Base-by-base conservation (phyloP, 805 yeast genomes). In the Metschnikowia proteae region DNA sequence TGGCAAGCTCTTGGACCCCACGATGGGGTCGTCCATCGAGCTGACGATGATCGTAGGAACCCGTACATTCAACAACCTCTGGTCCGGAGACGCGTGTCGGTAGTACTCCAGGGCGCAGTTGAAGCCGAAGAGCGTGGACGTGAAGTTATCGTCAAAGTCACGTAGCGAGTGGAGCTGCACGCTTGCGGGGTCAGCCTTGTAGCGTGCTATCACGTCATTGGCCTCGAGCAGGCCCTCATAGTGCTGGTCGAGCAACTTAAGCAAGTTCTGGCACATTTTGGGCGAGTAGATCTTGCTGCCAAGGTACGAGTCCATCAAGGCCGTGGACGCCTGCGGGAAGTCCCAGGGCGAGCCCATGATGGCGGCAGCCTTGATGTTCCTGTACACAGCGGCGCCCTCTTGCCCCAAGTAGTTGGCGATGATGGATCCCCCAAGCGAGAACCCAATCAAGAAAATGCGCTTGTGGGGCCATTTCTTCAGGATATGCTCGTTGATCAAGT, bases 291-390 rank as follows among this genome's bases (percentile, higher is more conserved):
- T 57, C 40, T 59, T 54, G 52, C 61, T 60, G n/a, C 78, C 78
- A 29, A 73, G 48, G 5, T 61, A 61, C 9, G 73, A 71, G 48
- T 72, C 76, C 31, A 63, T 56, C 26, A 64, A 48, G 38, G 75
- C 78, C 39, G 68, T 60, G n/a, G 75, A 70, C 6, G 85, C 74
- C 50, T 76, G 81, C 11, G 76, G 64, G 60, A 86, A 71, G 63
- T 86, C 88, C 91, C 91, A 86, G 7, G 92, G 92, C 23, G 82
- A 70, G 11, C 85, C 83, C 57, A 86, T 65, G 7, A 81, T 65
- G 10, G 79, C 73, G 3, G 88, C 84, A 5, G 84, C 83, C 36
- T 75, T 72, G 48, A 84, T 71, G 47, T 75, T 75, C 0, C 76
- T 61, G 45, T 78, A 66, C 1, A 76, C 79, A 4, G 75, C 75